phyloP scores from a whole-genome alignment of 2,329 filamentous ascomycete species.

The Fulvia fulva region DNA sequence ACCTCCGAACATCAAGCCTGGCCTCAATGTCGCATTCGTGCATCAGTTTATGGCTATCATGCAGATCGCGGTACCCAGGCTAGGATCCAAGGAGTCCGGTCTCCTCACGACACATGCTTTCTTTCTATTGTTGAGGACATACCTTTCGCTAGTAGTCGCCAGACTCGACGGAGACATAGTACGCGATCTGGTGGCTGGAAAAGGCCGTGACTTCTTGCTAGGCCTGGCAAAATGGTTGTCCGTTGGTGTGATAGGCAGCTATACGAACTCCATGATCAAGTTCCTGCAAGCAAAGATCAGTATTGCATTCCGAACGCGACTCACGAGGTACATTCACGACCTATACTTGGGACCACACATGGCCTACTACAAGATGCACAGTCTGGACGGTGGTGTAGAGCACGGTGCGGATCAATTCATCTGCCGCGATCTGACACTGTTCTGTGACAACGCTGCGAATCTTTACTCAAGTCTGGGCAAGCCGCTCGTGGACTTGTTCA shows the following conservation, averaged over 20 bases:
- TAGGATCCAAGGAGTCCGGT: constrained; percentile 93
- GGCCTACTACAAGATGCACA: constrained; percentile 93
- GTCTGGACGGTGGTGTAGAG: constrained; percentile 87
- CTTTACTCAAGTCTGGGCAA: constrained; percentile 97
- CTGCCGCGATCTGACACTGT: constrained; percentile 91
- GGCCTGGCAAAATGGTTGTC: constrained; percentile 94
- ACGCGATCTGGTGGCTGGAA: constrained; percentile 89
- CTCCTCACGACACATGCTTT: constrained; percentile 81
- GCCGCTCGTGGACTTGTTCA: constrained; percentile 90
- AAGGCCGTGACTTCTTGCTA: constrained; percentile 81
- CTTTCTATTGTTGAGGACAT: constrained; percentile 88
- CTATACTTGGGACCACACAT: constrained; percentile 91
- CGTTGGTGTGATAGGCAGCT: constrained; percentile 86
- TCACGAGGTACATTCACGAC: constrained; percentile 96
- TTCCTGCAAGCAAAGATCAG: constrained; percentile 97
- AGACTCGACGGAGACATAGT: constrained; percentile 94
- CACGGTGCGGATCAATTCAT: constrained; percentile 95
- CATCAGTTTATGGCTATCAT: constrained; percentile 95
- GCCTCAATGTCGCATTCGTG: constrained; percentile 89
- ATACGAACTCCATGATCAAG: constrained; percentile 99
- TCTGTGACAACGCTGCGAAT: constrained; percentile 87
- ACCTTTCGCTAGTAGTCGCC: constrained; percentile 88
- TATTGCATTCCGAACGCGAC: constrained; percentile 90
- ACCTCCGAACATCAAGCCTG: constrained; percentile 85
- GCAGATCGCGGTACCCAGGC: constrained; percentile 95